phyloP scores from a whole-genome alignment of 768 basidiomycete species.

The Dacryopinax spathularia region DNA sequence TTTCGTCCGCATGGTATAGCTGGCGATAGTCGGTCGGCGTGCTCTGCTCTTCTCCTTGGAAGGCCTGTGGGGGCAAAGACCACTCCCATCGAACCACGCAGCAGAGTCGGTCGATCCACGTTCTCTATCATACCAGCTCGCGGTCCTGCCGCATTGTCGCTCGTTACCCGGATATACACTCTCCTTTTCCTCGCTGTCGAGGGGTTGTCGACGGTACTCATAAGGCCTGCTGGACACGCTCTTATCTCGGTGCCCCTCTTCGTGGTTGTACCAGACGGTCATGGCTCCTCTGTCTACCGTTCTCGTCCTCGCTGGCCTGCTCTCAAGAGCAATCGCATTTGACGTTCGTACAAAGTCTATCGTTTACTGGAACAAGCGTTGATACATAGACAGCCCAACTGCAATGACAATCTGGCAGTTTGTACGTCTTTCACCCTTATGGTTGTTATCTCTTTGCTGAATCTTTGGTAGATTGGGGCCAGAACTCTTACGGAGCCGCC shows the following conservation, averaged over 20 bases:
- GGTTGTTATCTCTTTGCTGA: background rate
- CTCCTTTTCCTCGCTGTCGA: background rate
- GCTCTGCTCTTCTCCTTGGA: background rate
- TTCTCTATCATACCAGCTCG: background rate
- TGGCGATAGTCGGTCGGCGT: background rate
- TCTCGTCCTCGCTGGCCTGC: background rate
- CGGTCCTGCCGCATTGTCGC: background rate
- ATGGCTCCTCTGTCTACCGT: background rate
- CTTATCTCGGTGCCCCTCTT: background rate
- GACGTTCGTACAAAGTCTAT: background rate
- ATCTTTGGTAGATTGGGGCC: slow-evolving; percentile 39
- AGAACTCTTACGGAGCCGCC: slow-evolving; percentile 56
- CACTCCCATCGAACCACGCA: background rate
- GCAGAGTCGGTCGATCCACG: background rate
- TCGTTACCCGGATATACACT: background rate
- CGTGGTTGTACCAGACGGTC: background rate
- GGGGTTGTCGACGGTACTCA: background rate
- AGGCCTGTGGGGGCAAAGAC: background rate
- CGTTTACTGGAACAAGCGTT: background rate
- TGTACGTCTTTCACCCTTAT: background rate
- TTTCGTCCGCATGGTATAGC: background rate
- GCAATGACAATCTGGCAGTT: background rate
- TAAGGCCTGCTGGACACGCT: background rate
- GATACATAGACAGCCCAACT: background rate
- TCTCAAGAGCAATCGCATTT: background rate